A percentile compares a stretch with the other conserved stretches of the same genome.
These are phyloP conservation scores for Fonsecaea erecta DNA, from an alignment of 2,329 filamentous ascomycete species.

Conservation along the genomic window DNA sequence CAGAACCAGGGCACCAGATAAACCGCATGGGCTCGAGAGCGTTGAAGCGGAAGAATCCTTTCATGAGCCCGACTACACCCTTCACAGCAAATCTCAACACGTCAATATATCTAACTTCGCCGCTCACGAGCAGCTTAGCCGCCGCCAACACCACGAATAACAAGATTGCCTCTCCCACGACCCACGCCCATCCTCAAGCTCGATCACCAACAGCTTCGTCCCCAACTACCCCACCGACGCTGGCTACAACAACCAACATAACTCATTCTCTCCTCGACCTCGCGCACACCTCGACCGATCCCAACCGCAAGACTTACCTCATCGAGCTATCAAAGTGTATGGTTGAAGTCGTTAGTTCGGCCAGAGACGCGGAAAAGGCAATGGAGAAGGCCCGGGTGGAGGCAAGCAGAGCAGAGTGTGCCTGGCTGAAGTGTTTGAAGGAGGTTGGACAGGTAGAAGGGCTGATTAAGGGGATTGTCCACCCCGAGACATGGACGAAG, in stretches of 20 bases:
- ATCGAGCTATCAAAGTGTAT: conserved; percentile 38
- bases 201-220: neutral
- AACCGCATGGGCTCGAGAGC: neutral
- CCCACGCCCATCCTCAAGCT: neutral
- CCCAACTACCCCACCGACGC: conserved; percentile 23
- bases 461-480: conserved; percentile 1
- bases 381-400: conserved; percentile 40
- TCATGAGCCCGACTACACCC: conserved; percentile 25
- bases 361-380: conserved; percentile 40
- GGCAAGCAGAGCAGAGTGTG: conserved; percentile 37
- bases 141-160: neutral
- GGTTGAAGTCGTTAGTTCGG: conserved; percentile 37
- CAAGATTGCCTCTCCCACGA: conserved; percentile 12
- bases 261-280: conserved; percentile 38
- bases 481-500: neutral
- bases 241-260: conserved; percentile 35
- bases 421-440: conserved; percentile 27
- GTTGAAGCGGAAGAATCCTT: conserved; percentile 15
- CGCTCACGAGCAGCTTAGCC: neutral
- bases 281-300: conserved; percentile 30
- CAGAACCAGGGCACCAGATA: neutral
- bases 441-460: conserved; percentile 22
- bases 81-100: conserved; percentile 33
- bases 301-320: conserved; percentile 30
- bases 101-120: conserved; percentile 29